These are phyloP conservation scores for Punica granatum DNA, from an alignment of 345 rosid species.

Conservation along the genomic window DNA sequence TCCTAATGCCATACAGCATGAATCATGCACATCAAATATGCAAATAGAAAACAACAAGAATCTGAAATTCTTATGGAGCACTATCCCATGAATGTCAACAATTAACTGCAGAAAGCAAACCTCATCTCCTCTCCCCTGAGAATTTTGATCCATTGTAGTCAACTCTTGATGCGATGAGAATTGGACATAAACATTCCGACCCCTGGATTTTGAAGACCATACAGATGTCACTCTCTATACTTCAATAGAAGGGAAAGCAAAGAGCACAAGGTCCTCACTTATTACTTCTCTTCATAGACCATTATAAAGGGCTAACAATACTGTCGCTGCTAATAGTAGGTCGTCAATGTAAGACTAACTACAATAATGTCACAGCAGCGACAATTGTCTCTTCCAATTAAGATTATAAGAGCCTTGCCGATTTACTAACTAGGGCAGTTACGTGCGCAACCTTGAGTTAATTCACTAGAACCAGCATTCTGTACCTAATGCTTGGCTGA, in stretches of 20 bases:
- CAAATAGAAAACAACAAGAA: neutral
- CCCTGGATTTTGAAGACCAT: slow-evolving; percentile 33
- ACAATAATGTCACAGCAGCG: neutral
- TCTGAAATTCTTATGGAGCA: neutral
- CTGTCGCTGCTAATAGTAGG: neutral
- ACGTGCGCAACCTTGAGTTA: neutral
- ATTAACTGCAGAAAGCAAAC: slow-evolving; percentile 31
- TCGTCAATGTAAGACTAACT: neutral
- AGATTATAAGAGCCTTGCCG: neutral
- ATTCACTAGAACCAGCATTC: neutral
- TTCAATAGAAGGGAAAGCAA: neutral
- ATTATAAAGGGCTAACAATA: neutral
- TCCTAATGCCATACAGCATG: neutral
- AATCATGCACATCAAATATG: neutral
- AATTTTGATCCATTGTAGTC: slow-evolving; percentile 85
- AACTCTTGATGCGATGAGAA: slow-evolving; percentile 99
- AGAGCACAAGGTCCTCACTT: neutral
- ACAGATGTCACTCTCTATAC: neutral
- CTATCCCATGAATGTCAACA: neutral
- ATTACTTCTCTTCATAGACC: neutral
- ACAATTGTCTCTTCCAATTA: neutral
- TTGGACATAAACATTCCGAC: slow-evolving; percentile 93
- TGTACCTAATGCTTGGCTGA: slow-evolving; percentile 82
- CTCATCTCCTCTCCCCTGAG: slow-evolving; percentile 96
- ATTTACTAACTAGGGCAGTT: neutral